Evolutionary conservation across 768 basidiomycete species (phyloP), one percentile per base, ranked within the genome.

Genomic region (Panus rudis): DNA sequence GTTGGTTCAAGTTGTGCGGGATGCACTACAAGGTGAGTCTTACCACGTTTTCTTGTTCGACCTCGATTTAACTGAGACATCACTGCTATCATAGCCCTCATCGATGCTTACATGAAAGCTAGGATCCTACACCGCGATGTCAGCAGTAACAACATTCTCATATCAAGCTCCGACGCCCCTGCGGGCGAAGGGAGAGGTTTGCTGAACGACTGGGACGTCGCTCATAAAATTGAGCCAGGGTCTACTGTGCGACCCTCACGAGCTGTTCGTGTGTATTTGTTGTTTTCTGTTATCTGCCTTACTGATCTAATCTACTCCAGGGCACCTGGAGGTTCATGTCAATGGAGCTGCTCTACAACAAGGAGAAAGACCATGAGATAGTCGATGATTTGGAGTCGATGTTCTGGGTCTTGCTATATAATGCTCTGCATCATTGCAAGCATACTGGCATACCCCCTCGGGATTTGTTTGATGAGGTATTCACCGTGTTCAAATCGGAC

Each of bases 321-420:
- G 44, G 44, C 23, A 46, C 44, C 6, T 46, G 44, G 44, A 19
- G 44, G 37, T 46, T 26, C 44, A 46, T 46, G 41, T 46, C 44
- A 6, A 25, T 20, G 1, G 16, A 16, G 22, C 20, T 46, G 20
- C 44, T 46, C 44, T 19, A n/a, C 14, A 21, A 44, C 23, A 41
- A 41, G 2, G 24, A 21, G 6, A 48, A 47, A 21, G 12, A 32
- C 11, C 49, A 50, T 32, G 41, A 17, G 6, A 46, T 50, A n/a
- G 25, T 17, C 2, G 49, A 50, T 27, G 49, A 50, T 21, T 23
- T 50, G 31, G 49, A 50, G 27, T 49, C 48, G 16, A 12, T 43
- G 7, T 41, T 37, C 35, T 46, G 39, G 37, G 37, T 44, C 22
- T 42, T 47, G 12, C 24, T 49, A 16, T 37, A 34, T 24, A 26